These are phyloP conservation scores for Russula abietina DNA, from an alignment of 768 basidiomycete species.

Conservation along the genomic window DNA sequence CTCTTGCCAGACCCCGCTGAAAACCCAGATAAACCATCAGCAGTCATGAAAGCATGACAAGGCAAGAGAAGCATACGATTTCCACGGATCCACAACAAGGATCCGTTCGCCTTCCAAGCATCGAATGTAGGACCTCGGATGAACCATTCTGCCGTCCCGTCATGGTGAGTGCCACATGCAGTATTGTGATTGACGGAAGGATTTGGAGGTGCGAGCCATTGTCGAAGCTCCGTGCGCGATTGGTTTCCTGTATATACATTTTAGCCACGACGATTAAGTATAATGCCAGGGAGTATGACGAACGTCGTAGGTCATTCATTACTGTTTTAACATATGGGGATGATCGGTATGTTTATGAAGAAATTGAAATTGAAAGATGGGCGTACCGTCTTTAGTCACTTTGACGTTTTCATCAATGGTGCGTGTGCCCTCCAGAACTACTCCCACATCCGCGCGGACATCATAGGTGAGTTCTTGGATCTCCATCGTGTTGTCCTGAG, in stretches of 20 bases:
- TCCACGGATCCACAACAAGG: too few species aligned
- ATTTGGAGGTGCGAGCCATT: background rate
- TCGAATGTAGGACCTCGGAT: too few species aligned
- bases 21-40: background rate
- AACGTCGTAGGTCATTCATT: background rate
- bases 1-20: constrained; percentile 3
- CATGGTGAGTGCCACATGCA: too few species aligned
- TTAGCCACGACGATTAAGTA: background rate
- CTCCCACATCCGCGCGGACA: background rate
- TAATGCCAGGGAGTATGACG: background rate
- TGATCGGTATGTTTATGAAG: background rate
- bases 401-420: background rate
- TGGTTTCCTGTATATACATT: background rate
- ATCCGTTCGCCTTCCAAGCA: too few species aligned
- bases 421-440: background rate
- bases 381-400: background rate
- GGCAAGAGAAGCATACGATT: background rate
- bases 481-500: background rate
- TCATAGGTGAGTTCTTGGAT: background rate
- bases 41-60: too few species aligned
- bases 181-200: background rate
- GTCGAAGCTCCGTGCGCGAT: background rate
- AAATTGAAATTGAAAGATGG: background rate
- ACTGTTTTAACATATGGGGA: background rate
- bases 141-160: too few species aligned